A percentile compares a stretch with the other conserved stretches of the same genome.
These are phyloP conservation scores for Miscanthus sacchariflorus DNA, from an alignment of 202 grass and related monocot species.

Conservation along the genomic window DNA sequence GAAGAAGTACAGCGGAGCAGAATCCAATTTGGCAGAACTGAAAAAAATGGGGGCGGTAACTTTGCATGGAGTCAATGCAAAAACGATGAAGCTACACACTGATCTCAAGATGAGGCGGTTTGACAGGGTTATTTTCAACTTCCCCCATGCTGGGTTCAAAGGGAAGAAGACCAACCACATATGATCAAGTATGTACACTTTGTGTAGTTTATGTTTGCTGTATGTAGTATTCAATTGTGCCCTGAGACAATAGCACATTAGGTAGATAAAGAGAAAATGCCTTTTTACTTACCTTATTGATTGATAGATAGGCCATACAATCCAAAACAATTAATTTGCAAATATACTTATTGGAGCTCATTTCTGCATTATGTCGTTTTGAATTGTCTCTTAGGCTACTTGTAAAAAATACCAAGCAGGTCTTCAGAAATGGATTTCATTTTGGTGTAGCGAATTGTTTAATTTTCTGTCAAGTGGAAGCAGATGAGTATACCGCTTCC, in stretches of 20 bases:
- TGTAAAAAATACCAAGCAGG: neutral
- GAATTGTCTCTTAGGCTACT: neutral
- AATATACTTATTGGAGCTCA: neutral
- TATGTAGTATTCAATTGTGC: neutral
- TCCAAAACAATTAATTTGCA: neutral
- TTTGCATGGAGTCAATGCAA: slow-evolving; percentile 50
- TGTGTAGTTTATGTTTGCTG: neutral
- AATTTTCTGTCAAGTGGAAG: neutral
- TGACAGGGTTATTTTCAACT: slow-evolving; percentile 68
- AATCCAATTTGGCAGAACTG: slow-evolving; percentile 52
- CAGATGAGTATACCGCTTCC: neutral
- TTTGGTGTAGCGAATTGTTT: neutral
- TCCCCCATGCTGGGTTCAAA: slow-evolving; percentile 61
- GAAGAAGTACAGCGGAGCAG: slow-evolving; percentile 47
- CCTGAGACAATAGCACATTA: too few species aligned
- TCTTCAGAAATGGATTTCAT: neutral
- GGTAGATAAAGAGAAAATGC: neutral
- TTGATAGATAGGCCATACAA: neutral
- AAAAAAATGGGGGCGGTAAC: slow-evolving; percentile 38
- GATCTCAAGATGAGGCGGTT: slow-evolving; percentile 48
- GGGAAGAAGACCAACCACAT: slow-evolving; percentile 41
- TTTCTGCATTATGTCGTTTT: neutral
- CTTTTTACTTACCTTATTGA: neutral
- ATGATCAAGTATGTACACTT: slow-evolving; percentile 53
- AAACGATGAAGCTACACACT: slow-evolving; percentile 43